Evolutionary conservation across 306 rosid species (phyloP).

Genomic region (Glycine tomentella): DNA sequence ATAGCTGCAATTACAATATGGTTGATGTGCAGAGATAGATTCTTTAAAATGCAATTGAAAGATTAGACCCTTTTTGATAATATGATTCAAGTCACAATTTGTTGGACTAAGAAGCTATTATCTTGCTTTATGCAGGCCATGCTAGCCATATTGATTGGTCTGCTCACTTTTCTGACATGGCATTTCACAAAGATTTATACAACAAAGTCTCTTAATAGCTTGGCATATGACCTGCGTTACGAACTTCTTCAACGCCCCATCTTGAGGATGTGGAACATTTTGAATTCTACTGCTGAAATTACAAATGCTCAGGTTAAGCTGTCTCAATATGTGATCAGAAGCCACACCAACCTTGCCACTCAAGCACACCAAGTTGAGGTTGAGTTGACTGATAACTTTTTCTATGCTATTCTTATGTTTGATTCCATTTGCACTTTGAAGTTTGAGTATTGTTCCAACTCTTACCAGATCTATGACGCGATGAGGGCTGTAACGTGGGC

Average conservation of each 20-base stretch:
- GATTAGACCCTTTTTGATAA: conserved; percentile 13
- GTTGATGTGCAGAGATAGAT: conserved; percentile 2
- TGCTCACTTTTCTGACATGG: conserved; percentile 93
- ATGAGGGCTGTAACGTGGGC: conserved; percentile 97
- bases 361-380: conserved; percentile 93
- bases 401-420: conserved; percentile 17
- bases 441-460: conserved; percentile 37
- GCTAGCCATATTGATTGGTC: conserved; percentile 93
- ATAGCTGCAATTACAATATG: neutral
- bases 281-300: conserved; percentile 93
- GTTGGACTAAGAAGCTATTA: conserved; percentile 18
- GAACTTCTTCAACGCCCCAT: conserved; percentile 98
- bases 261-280: conserved; percentile 95
- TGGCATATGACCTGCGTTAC: conserved; percentile 91
- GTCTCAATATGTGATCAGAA: conserved; percentile 80
- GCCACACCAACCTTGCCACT: conserved; percentile 67
- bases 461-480: conserved; percentile 82
- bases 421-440: conserved; percentile 8
- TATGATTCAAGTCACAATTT: neutral
- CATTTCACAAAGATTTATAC: conserved; percentile 95
- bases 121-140: conserved; percentile 66
- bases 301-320: conserved; percentile 87
- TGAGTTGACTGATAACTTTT: conserved; percentile 4
- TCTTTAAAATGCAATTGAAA: neutral
- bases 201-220: conserved; percentile 76